Conservation (phyloP, 768 basidiomycete genomes). For the Serendipita indica region DNA sequence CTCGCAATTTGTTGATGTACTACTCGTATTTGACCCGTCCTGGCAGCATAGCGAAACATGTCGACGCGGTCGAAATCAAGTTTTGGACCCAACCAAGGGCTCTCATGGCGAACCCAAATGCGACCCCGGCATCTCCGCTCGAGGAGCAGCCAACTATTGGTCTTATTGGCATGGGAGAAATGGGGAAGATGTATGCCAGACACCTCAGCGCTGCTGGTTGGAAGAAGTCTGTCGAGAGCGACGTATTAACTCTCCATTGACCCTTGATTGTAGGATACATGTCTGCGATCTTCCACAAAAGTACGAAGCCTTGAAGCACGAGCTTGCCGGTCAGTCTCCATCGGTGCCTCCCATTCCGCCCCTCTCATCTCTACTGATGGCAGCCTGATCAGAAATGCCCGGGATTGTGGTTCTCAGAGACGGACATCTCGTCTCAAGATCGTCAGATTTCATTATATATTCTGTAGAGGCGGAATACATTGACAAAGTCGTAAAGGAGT, state of each 20-base stretch:
- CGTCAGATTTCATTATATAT: slow-evolving; percentile 89
- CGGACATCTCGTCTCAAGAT: slow-evolving; percentile 76
- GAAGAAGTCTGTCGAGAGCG: slow-evolving; percentile 44
- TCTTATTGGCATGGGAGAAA: slow-evolving; percentile 92
- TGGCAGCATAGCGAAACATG: not conserved
- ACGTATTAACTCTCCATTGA: slow-evolving; percentile 10
- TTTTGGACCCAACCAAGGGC: not conserved
- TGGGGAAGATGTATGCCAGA: slow-evolving; percentile 89
- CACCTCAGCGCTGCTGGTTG: slow-evolving; percentile 67
- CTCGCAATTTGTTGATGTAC: not conserved
- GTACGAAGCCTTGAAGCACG: slow-evolving; percentile 43
- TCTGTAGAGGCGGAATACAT: slow-evolving; percentile 89
- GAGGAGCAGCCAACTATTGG: slow-evolving; percentile 65
- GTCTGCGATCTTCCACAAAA: slow-evolving; percentile 76
- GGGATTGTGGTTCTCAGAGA: slow-evolving; percentile 54
- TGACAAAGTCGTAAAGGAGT: slow-evolving; percentile 65
- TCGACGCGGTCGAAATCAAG: not conserved
- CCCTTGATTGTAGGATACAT: slow-evolving; percentile 45
- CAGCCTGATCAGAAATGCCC: slow-evolving; percentile 31
- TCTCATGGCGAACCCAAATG: not conserved
- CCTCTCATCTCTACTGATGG: not conserved
- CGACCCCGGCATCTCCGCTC: slow-evolving; percentile 23
- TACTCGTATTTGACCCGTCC: not conserved
- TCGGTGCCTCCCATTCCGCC: not conserved
- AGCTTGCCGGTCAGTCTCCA: slow-evolving; percentile 35